Evolutionary conservation across 2,329 filamentous ascomycete genomes (phyloP).

Genomic region (Orbilia ellipsospora): DNA sequence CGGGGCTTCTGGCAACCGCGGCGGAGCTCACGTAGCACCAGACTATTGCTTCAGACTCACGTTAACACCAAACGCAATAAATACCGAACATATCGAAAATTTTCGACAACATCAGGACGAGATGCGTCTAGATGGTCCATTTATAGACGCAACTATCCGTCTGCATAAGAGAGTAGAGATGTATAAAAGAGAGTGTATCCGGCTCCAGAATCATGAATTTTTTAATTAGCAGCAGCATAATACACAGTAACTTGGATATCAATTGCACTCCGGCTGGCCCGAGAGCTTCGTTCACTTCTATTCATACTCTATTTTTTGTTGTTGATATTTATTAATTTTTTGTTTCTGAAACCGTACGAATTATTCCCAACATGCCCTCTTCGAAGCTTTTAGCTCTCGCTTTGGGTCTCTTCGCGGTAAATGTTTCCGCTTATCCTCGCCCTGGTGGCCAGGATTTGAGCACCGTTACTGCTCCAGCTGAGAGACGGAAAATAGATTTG

Average conservation of each 20-base stretch:
- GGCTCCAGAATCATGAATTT: not conserved
- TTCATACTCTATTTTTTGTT: slow-evolving; percentile 2
- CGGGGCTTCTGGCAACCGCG: too few species aligned
- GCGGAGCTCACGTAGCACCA: too few species aligned
- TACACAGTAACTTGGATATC: not conserved
- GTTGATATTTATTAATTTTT: not conserved
- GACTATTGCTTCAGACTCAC: too few species aligned
- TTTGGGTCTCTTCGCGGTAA: slow-evolving; percentile 1
- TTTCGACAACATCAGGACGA: too few species aligned
- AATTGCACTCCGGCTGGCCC: not conserved
- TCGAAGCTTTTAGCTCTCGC: not conserved
- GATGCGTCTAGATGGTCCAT: too few species aligned
- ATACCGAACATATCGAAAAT: too few species aligned
- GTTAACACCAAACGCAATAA: too few species aligned
- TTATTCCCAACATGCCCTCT: not conserved
- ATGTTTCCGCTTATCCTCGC: not conserved
- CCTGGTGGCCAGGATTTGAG: not conserved
- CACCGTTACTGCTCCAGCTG: not conserved
- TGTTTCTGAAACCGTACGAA: not conserved
- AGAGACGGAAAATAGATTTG: slow-evolving; percentile 1
- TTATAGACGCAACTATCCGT: too few species aligned
- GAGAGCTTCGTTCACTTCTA: not conserved
- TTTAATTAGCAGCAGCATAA: not conserved
- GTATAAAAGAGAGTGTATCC: too few species aligned
- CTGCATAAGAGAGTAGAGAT: too few species aligned